Conservation (phyloP, 768 basidiomycete genomes). For the Trametes sanguinea region DNA sequence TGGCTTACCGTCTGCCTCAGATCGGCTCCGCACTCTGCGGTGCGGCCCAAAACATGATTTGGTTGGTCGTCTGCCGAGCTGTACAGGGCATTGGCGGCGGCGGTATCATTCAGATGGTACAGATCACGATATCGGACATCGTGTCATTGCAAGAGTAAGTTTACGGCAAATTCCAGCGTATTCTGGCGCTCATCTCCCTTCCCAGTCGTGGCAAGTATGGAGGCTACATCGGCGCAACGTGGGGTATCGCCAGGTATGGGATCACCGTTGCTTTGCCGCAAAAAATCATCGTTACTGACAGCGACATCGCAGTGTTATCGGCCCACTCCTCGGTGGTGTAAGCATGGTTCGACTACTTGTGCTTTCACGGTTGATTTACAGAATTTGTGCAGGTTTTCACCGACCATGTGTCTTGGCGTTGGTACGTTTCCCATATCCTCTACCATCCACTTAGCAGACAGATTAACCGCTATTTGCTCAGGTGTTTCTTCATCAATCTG, state of each 20-base stretch:
- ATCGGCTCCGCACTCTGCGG: conserved; percentile 82
- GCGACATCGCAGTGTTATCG: conserved; percentile 50
- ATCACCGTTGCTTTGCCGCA: neutral
- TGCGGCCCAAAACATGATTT: conserved; percentile 74
- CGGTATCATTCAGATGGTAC: conserved; percentile 74
- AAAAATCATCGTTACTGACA: neutral
- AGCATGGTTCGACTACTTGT: conserved; percentile 29
- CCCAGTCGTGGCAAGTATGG: conserved; percentile 75
- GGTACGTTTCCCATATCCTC: conserved; percentile 40
- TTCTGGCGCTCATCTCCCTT: neutral
- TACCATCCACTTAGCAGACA: neutral
- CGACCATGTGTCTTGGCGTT: conserved; percentile 78
- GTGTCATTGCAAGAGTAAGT: conserved; percentile 75
- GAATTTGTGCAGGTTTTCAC: conserved; percentile 54
- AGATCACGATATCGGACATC: conserved; percentile 82
- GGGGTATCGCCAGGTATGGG: conserved; percentile 63
- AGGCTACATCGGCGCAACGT: conserved; percentile 76
- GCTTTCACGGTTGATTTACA: neutral
- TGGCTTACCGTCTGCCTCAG: conserved; percentile 35
- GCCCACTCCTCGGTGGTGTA: conserved; percentile 83
- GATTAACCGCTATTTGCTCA: conserved; percentile 21
- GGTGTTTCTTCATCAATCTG: conserved; percentile 81
- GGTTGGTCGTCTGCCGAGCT: conserved; percentile 76
- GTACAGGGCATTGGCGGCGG: conserved; percentile 86
- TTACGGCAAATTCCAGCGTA: neutral